Evolutionary conservation across 2,329 filamentous ascomycete species (phyloP), one percentile per base, ranked within the genome.

Genomic region (Paracoccidioides brasiliensis): DNA sequence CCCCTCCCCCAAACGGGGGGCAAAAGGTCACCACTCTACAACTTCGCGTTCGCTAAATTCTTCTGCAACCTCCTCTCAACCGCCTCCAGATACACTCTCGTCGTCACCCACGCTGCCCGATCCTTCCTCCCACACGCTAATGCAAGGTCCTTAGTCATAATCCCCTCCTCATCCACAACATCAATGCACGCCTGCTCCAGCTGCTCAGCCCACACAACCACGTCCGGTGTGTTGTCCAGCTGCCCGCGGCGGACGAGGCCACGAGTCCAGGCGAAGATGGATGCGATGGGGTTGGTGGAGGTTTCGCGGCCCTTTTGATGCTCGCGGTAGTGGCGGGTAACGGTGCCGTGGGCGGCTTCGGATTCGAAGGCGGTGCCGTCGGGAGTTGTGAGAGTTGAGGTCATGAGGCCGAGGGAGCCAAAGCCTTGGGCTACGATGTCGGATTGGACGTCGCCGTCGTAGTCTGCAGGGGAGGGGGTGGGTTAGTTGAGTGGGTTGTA

Each of bases 111-210:
- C 68, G 88, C 85, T 65, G 82, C 82, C 63, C 88, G 82, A 59
- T 81, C 85, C 66, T 85, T 90, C 80, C 90, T 90, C 66, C 93
- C 93, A 71, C 88, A 93, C 51, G 90, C 87, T 57, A 97, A 81
- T n/a, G 93, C 93, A 65, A 98, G 76, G 74, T 98, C 93, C 83
- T 98, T 98, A 72, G 93, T 98, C 93, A 97, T 98, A 77, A 97
- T 86, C 60, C 88, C 88, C 69, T 97, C 91, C 57, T 87, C 73
- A 70, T 97, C 88, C 63, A 98, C 93, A 32, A 91, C 91, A 72
- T 97, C 90, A 57, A 96, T 79, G 72, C 93, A 96, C 41, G 93
- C 93, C 73, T 87, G 80, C 80, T 98, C 93, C 55, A 98, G 81
- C 68, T 80, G 82, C 78, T 97, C 88, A 57, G 91, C 93, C 67